Evolutionary conservation across 495 filamentous ascomycete species (phyloP), one percentile per base, ranked within the genome.

Genomic region (Venustampulla echinocandica): DNA sequence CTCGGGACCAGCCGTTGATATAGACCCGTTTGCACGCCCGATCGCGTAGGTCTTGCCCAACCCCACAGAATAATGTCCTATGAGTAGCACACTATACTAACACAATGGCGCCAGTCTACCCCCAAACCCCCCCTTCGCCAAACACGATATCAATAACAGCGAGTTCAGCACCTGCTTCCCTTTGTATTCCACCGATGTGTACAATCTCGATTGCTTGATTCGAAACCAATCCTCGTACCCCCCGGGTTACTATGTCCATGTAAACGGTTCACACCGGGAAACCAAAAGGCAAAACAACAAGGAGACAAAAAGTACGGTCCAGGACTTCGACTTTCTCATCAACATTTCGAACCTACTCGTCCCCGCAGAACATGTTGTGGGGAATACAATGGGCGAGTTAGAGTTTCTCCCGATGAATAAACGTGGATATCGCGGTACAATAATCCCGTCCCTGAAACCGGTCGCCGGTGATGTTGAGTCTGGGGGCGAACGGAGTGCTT

Each of bases 251-350:
- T 64, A 59, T 17, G 57, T 75, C 15, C 64, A 64, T 14, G 57
- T 79, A 11, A 53, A 60, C 38, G 76, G 76, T 21, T 70, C 63
- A 0, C 76, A 80, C 60, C 58, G 46, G 34, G 63, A 75, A 58
- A 69, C 62, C 2, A 55, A 53, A 11, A 54, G 54, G 18, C 55
- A 67, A 20, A 30, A 30, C 11, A 67, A 67, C 30, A 69, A 75
- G 46, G 66, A 69, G 38, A 60, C 67, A 49, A 62, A 46, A 15
- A 55, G 64, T 20, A 53, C 44, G 9, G 54, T 75, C 36, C 66
- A 61, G 36, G 73, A 77, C 57, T 75, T 77, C 50, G 64, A 74
- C 52, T 58, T 81, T 40, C 49, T 50, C 11, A 57, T 79, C 38
- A 68, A 75, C 18, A 55, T 82, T 28, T 69, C 70, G 0, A 63